Evolutionary conservation across 1,139 yeast species (phyloP), one percentile per base, ranked within the genome.

Genomic region (Blastobotrys serpentis): DNA sequence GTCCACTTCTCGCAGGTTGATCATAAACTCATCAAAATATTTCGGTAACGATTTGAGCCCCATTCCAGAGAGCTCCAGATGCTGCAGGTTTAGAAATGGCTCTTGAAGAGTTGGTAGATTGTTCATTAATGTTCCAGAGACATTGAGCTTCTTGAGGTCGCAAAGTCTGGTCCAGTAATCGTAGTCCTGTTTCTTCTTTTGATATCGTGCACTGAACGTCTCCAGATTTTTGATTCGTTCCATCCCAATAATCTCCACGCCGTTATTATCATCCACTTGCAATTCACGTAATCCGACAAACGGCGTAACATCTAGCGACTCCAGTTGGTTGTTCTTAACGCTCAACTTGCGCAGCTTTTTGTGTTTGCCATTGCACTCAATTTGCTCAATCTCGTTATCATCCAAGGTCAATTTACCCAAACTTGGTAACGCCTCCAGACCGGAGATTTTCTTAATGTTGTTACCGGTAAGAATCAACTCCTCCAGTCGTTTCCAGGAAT

Each of bases 1-100:
- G 46, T 68, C 64, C 19, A 68, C 54, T 22, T 64, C 68, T 5
- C 71, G 60, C 22, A 67, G 49, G 47, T 67, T 67, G 39, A 63
- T 56, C 22, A 58, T 55, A 37, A 54, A 47, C 29, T 52, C 54
- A 7, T 59, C 50, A 43, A 68, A 60, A 23, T 53, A 45, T 13
- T 45, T 48, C 1, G 71, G 71, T 25, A 68, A 51, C 7, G 30
- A 26, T n/a, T 44, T 43, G 11, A 68, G 52, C 2, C 58, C 56
- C 29, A 59, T 54, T 4, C 61, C 60, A 3, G 67, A 62, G 13
- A 68, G 51, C 47, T 68, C 71, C 33, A 68, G 57, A 3, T 54
- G 52, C 38, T 64, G 67, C 21, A 68, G 55, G 43, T 63, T 65
- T 50, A 64, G 48, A 46, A 66, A 67, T n/a, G 62, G 63, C 33